These are phyloP conservation scores for Toxicodendron radicans DNA, from an alignment of 345 rosid genomes.

Conservation along the genomic window DNA sequence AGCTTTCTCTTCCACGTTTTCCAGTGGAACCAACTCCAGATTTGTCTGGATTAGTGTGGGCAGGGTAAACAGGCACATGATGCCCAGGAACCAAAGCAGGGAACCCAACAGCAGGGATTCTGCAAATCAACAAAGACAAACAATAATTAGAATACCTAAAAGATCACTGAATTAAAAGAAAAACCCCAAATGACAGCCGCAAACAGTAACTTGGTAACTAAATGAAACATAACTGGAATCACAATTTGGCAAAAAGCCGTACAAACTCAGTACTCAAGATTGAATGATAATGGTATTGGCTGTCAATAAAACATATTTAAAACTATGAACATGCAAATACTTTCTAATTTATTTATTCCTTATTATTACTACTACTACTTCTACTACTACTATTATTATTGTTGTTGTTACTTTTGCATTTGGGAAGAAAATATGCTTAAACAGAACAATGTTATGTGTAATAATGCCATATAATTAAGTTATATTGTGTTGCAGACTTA, in stretches of 20 bases:
- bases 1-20: slow-evolving; percentile 41
- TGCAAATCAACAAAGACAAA: slow-evolving; percentile 31
- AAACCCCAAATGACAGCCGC: background rate
- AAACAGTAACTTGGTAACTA: background rate
- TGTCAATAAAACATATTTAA: too few species aligned
- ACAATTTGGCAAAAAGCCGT: too few species aligned
- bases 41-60: slow-evolving; percentile 33
- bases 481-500: background rate
- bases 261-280: too few species aligned
- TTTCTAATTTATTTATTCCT: too few species aligned
- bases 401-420: too few species aligned
- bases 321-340: too few species aligned
- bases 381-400: too few species aligned
- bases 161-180: background rate
- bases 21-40: slow-evolving; percentile 35
- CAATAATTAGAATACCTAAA: slow-evolving; percentile 3
- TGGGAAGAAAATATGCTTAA: too few species aligned
- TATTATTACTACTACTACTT: too few species aligned
- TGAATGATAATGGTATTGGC: too few species aligned
- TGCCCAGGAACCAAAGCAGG: slow-evolving; percentile 97
- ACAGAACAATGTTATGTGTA: too few species aligned
- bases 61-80: slow-evolving; percentile 68
- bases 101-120: slow-evolving; percentile 99
- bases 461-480: background rate
- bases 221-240: too few species aligned